Evolutionary conservation across 2,329 filamentous ascomycete genomes (phyloP).

Genomic region (Ploettnerulaceae sp.): DNA sequence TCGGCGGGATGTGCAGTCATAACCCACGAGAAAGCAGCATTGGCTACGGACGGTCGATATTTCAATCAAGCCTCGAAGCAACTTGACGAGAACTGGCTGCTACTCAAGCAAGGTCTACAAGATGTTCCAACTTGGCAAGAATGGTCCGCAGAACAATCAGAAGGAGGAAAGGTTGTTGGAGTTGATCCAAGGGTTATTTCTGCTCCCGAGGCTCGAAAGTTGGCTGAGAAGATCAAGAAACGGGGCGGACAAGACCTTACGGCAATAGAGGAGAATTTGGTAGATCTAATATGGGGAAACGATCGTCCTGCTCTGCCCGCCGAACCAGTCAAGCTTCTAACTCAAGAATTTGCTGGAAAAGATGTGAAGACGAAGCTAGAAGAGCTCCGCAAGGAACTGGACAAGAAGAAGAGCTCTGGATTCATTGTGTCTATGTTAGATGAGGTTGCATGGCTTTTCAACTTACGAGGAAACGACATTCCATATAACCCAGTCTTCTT

Average conservation of each 20-base stretch:
- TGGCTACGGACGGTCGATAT: slow-evolving; percentile 94
- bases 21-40: slow-evolving; percentile 76
- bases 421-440: slow-evolving; percentile 94
- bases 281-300: slow-evolving; percentile 84
- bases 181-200: slow-evolving; percentile 88
- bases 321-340: slow-evolving; percentile 69
- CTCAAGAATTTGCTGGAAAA: slow-evolving; percentile 73
- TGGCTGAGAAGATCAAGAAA: slow-evolving; percentile 82
- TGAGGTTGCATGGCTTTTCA: slow-evolving; percentile 98
- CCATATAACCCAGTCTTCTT: slow-evolving; percentile 99
- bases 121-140: slow-evolving; percentile 97
- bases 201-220: slow-evolving; percentile 64
- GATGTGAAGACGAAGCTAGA: slow-evolving; percentile 75
- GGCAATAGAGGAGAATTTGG: slow-evolving; percentile 73
- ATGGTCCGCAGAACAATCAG: slow-evolving; percentile 84
- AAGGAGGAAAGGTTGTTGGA: slow-evolving; percentile 80
- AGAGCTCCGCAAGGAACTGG: slow-evolving; percentile 83
- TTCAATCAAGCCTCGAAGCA: slow-evolving; percentile 95
- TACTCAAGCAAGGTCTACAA: slow-evolving; percentile 89
- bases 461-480: slow-evolving; percentile 89
- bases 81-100: slow-evolving; percentile 83
- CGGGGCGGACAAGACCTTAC: slow-evolving; percentile 73
- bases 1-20: slow-evolving; percentile 92
- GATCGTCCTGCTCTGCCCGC: slow-evolving; percentile 69
- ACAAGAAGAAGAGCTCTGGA: slow-evolving; percentile 81